Base-by-base conservation (phyloP, 1,139 yeast genomes). In the Suhomyces bokatorum region DNA sequence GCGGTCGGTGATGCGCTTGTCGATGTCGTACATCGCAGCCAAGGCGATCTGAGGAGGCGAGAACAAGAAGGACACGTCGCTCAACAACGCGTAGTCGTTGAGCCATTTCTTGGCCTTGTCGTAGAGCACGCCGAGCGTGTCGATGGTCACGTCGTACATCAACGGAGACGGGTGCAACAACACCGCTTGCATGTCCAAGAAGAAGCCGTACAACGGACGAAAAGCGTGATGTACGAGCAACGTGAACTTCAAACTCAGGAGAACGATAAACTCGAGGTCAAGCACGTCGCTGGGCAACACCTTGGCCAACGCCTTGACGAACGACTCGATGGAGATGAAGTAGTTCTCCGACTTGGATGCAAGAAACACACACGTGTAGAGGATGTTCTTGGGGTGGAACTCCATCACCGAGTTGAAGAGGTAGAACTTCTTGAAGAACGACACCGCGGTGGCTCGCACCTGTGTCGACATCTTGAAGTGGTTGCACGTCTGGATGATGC, bases 41-140 rank as follows among this genome's bases (percentile, higher is more conserved):
- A 93, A 69, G 0, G 98, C 97, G 32, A 93, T 87, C 57, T 93
- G 99, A 1, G 99, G 97, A 2, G 99, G 99, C 0, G 98, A 84
- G 63, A 71, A 93, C 29, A 83, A 69, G 56, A 89, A 91, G 13
- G 77, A 70, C 3, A 80, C 91, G 59, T 91, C 96, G 27, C 95
- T 82, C 36, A 87, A 69, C 39, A 90, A 63, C 0, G 72, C 75
- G 47, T 87, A 77, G 15, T 83, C 85, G 38, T 82, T 78, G 7
- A 89, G 73, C 66, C 83, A 68, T 28, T 70, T 73, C 54, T 85
- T 80, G 2, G 96, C 88, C 32, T 71, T 67, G 56, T 88, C 96
- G 61, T 87, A 88, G 32, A 78, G 70, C 43, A 71, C 69, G 1
- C 81, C 82, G 22, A 80, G 58, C 15, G 76, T 67, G 44, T 75